Evolutionary conservation across 2,329 filamentous ascomycete genomes (phyloP).

Genomic region (Chaetomiaceae sp.): DNA sequence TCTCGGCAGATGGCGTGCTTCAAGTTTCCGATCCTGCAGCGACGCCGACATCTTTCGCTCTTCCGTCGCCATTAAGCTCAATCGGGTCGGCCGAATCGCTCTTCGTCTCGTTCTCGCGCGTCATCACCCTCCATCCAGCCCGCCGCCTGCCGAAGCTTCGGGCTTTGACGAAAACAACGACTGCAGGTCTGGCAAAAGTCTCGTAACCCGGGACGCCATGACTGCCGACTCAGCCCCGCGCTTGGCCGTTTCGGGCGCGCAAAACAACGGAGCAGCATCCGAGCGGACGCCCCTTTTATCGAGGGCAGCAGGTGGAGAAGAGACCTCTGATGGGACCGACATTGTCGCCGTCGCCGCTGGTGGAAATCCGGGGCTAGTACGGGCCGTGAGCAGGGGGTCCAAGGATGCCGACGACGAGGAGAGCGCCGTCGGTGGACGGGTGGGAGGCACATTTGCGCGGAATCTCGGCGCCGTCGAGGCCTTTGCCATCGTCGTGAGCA

Average conservation of each 20-base stretch:
- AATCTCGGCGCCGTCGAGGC: conserved; percentile 46
- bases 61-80: neutral
- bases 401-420: neutral
- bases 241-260: neutral
- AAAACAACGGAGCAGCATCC: neutral
- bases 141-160: neutral
- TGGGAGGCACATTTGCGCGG: conserved; percentile 33
- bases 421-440: neutral
- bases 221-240: neutral
- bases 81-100: neutral
- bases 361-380: too few relatives aligned
- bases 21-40: too few relatives aligned
- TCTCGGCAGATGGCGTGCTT: neutral
- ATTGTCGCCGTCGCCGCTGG: neutral
- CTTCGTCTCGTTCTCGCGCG: neutral
- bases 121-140: conserved; percentile 5
- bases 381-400: neutral
- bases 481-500: conserved; percentile 58
- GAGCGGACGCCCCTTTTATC: conserved; percentile 10
- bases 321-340: neutral
- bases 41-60: neutral
- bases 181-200: too few relatives aligned
- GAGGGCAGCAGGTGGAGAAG: neutral
- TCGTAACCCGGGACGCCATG: neutral
- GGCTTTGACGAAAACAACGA: neutral